phyloP scores from a whole-genome alignment of 306 rosid species.

The Sesbania bispinosa region DNA sequence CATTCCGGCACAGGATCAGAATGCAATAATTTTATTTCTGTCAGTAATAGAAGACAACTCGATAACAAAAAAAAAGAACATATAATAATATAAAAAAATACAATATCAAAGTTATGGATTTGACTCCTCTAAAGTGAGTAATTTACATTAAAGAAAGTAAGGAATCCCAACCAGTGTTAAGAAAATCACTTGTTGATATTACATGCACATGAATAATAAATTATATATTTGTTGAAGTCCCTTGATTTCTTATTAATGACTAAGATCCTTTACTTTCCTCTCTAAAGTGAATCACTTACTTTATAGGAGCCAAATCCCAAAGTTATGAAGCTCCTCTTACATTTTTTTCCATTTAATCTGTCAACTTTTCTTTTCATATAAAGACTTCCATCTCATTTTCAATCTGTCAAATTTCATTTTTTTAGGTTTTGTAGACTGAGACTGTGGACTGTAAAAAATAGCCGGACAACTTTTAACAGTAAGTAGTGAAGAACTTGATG shows the following conservation, averaged over 20 bases:
- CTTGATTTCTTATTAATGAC: too few relatives aligned
- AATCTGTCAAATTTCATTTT: neutral
- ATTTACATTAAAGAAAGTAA: too few relatives aligned
- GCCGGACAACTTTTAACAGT: conserved; percentile 1
- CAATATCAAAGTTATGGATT: neutral
- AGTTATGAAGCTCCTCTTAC: conserved; percentile 6
- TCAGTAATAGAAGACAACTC: conserved; percentile 10
- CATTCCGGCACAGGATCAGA: conserved; percentile 1
- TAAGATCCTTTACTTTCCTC: too few relatives aligned
- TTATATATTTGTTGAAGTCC: too few relatives aligned
- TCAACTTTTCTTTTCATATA: neutral
- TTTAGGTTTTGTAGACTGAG: neutral
- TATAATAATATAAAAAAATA: neutral
- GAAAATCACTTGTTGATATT: too few relatives aligned
- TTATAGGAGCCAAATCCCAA: too few relatives aligned
- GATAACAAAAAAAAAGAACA: neutral
- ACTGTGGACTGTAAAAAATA: neutral
- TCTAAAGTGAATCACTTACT: too few relatives aligned
- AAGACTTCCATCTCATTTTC: neutral
- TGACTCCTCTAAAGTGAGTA: too few relatives aligned
- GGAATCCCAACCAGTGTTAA: too few relatives aligned
- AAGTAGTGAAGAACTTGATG: conserved; percentile 3
- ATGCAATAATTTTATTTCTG: neutral
- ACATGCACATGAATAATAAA: too few relatives aligned
- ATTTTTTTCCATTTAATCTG: neutral